A percentile compares a stretch with the other conserved stretches of the same genome.
phyloP scores from a whole-genome alignment of 202 grass and related monocot species.

The Schoenoplectus triqueter region DNA sequence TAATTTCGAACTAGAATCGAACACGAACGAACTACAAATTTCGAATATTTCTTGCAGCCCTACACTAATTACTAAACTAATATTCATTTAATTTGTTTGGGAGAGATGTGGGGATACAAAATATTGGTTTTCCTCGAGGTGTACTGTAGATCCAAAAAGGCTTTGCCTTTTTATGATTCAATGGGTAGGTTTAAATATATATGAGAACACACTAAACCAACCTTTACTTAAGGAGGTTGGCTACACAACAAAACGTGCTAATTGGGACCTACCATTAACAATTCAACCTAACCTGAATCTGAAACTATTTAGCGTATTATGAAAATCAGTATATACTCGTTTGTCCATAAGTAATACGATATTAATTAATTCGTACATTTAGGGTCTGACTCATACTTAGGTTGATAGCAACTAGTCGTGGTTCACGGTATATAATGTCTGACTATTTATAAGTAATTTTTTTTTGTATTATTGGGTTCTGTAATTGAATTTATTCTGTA shows the following conservation, averaged over 20 bases:
- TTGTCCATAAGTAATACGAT: neutral
- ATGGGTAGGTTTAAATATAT: constrained; percentile 36
- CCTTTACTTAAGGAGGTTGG: constrained; percentile 33
- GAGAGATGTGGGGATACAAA: neutral
- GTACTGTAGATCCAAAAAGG: constrained; percentile 15
- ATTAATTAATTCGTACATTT: constrained; percentile 29
- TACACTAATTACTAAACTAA: neutral
- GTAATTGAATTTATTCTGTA: too few species aligned
- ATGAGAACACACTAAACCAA: constrained; percentile 36
- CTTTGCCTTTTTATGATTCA: constrained; percentile 31
- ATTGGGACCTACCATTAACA: constrained; percentile 37
- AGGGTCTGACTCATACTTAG: neutral
- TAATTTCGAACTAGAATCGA: too few species aligned
- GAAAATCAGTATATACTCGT: neutral
- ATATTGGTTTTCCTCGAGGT: constrained; percentile 11
- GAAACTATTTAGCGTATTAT: constrained; percentile 28
- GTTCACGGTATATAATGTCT: neutral
- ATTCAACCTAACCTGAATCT: constrained; percentile 35
- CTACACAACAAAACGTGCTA: constrained; percentile 23
- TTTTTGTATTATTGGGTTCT: too few species aligned
- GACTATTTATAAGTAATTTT: neutral
- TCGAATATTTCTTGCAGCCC: too few species aligned
- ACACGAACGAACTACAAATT: too few species aligned
- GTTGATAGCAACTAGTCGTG: neutral
- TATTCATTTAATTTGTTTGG: neutral